A percentile compares a stretch with the other conserved stretches of the same genome.
Evolutionary conservation across 208 protist genomes (phyloP).

Genomic region (Leishmania arabica): DNA sequence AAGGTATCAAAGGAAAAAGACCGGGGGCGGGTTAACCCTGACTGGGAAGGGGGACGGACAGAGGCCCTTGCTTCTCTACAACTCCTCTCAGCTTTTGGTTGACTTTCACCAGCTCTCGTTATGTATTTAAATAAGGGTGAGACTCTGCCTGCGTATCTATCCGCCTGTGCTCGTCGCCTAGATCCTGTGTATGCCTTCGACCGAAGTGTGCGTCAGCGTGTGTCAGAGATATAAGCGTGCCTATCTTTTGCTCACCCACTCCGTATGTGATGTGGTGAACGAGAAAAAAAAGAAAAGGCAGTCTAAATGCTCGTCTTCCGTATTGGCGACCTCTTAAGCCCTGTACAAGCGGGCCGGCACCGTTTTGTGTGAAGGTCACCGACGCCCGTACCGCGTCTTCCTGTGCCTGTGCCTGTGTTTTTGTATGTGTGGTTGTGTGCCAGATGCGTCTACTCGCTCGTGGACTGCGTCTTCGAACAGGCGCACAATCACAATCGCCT

Average conservation of each 20-base stretch:
- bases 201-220: not conserved
- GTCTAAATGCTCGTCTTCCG: not conserved
- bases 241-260: not conserved
- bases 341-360: not conserved
- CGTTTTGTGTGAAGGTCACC: not conserved
- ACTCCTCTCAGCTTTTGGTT: not conserved
- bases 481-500: not conserved
- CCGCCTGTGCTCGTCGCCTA: not conserved
- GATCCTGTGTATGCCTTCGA: not conserved
- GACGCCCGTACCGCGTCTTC: not conserved
- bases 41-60: not conserved
- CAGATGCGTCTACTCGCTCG: not conserved
- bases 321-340: not conserved
- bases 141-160: not conserved
- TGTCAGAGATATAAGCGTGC: not conserved
- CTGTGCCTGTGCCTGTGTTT: not conserved
- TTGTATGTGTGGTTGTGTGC: not conserved
- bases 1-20: not conserved
- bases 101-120: not conserved
- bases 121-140: not conserved
- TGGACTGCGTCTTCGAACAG: not conserved
- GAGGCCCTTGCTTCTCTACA: not conserved
- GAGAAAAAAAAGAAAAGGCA: not conserved
- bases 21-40: not conserved
- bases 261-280: not conserved